Percentiles rank a stretch among this genome's conserved stretches.
phyloP scores from a whole-genome alignment of 2,329 filamentous ascomycete species.

The Fusarium oxysporum region DNA sequence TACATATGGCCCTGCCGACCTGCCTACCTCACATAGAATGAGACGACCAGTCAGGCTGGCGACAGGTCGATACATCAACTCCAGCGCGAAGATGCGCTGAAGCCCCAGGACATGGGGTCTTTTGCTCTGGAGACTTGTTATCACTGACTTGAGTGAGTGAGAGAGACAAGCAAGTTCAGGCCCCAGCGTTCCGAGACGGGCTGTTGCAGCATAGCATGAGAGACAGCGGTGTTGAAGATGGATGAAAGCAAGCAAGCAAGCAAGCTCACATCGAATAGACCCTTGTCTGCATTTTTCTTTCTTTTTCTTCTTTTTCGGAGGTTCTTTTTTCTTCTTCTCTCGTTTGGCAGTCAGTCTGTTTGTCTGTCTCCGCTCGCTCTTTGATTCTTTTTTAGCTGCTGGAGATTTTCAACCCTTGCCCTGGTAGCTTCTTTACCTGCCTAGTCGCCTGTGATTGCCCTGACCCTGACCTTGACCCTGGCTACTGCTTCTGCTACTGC shows the following conservation, averaged over 20 bases:
- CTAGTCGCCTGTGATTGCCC: background rate
- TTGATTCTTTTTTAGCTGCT: background rate
- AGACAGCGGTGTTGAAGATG: background rate
- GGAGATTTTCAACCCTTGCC: background rate
- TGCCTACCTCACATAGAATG: background rate
- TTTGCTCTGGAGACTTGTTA: background rate
- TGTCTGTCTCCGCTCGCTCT: background rate
- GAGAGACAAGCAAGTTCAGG: background rate
- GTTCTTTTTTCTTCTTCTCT: background rate
- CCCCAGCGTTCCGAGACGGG: background rate
- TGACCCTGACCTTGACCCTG: conserved; percentile 25
- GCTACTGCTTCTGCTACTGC: conserved; percentile 13
- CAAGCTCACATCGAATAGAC: background rate
- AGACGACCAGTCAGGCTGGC: conserved; percentile 14
- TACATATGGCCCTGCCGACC: background rate
- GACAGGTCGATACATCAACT: background rate
- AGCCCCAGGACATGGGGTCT: conserved; percentile 6
- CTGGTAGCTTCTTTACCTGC: background rate
- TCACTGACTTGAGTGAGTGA: background rate
- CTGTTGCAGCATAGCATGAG: background rate
- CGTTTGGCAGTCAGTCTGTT: background rate
- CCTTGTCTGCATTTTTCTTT: background rate
- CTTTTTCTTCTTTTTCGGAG: background rate
- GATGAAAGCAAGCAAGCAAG: background rate
- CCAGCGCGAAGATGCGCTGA: conserved; percentile 29